Percentiles rank a stretch among this genome's conserved stretches.
phyloP scores from a whole-genome alignment of 2,329 filamentous ascomycete genomes.

The Apiospora saccharicola region DNA sequence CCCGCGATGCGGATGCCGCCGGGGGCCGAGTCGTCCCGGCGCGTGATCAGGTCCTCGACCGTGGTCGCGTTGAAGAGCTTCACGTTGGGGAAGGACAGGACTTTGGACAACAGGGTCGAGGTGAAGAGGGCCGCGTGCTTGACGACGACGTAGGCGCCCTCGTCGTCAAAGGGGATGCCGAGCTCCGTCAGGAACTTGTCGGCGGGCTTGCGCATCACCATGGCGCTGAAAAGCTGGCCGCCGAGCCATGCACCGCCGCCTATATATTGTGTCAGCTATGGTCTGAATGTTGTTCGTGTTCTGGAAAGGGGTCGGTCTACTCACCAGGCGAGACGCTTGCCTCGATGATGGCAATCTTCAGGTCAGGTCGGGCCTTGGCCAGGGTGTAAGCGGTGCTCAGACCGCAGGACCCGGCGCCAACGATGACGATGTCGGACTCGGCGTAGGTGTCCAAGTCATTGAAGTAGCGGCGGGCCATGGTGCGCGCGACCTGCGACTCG shows the following conservation, averaged over 20 bases:
- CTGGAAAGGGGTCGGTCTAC: slow-evolving; percentile 40
- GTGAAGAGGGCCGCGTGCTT: slow-evolving; percentile 95
- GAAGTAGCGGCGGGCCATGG: slow-evolving; percentile 95
- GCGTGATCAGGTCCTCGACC: slow-evolving; percentile 92
- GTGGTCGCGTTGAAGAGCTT: slow-evolving; percentile 96
- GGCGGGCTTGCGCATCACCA: slow-evolving; percentile 94
- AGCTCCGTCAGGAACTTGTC: slow-evolving; percentile 84
- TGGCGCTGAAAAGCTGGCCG: slow-evolving; percentile 92
- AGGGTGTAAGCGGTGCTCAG: slow-evolving; percentile 86
- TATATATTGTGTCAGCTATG: slow-evolving; percentile 36
- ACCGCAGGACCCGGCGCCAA: slow-evolving; percentile 89
- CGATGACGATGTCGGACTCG: slow-evolving; percentile 92
- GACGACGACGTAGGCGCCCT: slow-evolving; percentile 88
- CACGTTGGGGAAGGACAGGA: slow-evolving; percentile 85
- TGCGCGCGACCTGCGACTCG: slow-evolving; percentile 89
- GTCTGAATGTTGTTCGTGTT: not conserved
- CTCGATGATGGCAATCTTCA: slow-evolving; percentile 92
- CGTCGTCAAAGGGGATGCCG: slow-evolving; percentile 86
- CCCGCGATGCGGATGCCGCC: slow-evolving; percentile 76
- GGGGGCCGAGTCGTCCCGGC: slow-evolving; percentile 59
- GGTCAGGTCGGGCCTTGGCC: slow-evolving; percentile 82
- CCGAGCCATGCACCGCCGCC: slow-evolving; percentile 93
- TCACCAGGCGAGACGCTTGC: slow-evolving; percentile 77
- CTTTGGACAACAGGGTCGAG: slow-evolving; percentile 82
- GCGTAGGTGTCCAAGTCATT: slow-evolving; percentile 86